Percentiles rank a stretch among this genome's conserved stretches.
Evolutionary conservation across 2,329 filamentous ascomycete species (phyloP).

Genomic region (Cyanodermella asteris): DNA sequence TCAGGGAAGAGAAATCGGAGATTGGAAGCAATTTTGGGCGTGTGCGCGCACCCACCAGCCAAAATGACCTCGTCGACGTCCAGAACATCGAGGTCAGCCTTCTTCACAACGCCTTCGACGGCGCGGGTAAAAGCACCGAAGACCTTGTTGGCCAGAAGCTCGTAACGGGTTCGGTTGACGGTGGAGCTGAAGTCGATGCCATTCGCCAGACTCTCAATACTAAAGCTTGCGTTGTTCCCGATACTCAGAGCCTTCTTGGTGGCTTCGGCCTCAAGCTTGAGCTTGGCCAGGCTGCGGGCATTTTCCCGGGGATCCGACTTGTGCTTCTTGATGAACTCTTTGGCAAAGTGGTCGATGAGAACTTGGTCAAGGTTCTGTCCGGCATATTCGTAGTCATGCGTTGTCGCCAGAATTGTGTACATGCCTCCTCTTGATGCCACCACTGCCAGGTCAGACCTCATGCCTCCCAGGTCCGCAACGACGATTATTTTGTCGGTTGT

Average conservation of each 20-base stretch:
- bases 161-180: constrained; percentile 83
- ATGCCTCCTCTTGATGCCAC: constrained; percentile 82
- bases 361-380: constrained; percentile 74
- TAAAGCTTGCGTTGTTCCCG: constrained; percentile 73
- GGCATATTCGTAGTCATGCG: constrained; percentile 86
- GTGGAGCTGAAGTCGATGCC: constrained; percentile 81
- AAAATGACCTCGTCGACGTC: constrained; percentile 92
- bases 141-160: constrained; percentile 67
- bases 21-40: constrained; percentile 73
- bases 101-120: constrained; percentile 67
- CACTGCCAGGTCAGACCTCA: constrained; percentile 75
- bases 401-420: constrained; percentile 83
- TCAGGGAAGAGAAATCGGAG: constrained; percentile 61
- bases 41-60: constrained; percentile 79
- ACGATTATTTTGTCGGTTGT: constrained; percentile 72
- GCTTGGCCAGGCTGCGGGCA: constrained; percentile 64
- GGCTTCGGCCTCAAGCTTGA: constrained; percentile 74
- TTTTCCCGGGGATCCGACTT: constrained; percentile 69
- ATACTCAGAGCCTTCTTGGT: constrained; percentile 84
- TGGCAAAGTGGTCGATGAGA: constrained; percentile 81
- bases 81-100: constrained; percentile 76
- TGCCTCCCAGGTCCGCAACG: constrained; percentile 82
- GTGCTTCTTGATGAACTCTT: constrained; percentile 96
- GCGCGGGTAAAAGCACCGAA: constrained; percentile 75
- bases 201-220: constrained; percentile 72